These are phyloP conservation scores for Phaeotremella fagi DNA, from an alignment of 768 basidiomycete genomes.

Conservation along the genomic window DNA sequence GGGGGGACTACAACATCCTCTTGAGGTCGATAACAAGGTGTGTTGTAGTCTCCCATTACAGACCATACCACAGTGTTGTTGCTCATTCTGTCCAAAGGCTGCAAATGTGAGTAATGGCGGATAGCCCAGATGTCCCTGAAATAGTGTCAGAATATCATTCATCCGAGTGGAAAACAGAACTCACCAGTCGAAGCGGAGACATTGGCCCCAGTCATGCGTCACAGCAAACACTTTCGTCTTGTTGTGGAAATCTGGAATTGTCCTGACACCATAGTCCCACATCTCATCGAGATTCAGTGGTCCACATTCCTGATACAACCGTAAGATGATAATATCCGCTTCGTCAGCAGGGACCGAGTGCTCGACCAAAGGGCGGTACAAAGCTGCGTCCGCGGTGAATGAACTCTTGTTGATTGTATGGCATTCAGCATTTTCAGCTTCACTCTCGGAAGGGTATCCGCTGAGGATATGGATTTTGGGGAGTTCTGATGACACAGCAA, in stretches of 20 bases:
- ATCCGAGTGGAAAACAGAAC: too few relatives aligned
- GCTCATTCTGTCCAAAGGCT: constrained; percentile 36
- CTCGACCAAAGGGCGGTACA: constrained; percentile 40
- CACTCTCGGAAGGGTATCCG: constrained; percentile 32
- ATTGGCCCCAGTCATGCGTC: background rate
- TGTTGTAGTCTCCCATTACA: constrained; percentile 48
- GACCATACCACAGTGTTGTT: constrained; percentile 39
- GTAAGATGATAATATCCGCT: constrained; percentile 45
- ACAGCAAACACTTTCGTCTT: background rate
- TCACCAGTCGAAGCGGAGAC: constrained; percentile 1
- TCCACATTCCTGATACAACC: constrained; percentile 25
- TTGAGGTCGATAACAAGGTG: constrained; percentile 48
- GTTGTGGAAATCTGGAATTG: background rate
- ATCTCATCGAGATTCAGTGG: background rate
- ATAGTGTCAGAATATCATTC: too few relatives aligned
- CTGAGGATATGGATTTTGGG: constrained; percentile 44
- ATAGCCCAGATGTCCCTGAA: constrained; percentile 45
- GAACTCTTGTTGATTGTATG: constrained; percentile 44
- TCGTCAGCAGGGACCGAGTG: constrained; percentile 44
- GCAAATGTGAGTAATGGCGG: constrained; percentile 12
- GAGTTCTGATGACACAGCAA: constrained; percentile 32
- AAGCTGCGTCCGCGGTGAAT: constrained; percentile 45
- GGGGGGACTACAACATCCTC: constrained; percentile 49
- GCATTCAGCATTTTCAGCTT: constrained; percentile 33
- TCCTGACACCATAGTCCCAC: constrained; percentile 9